A percentile compares a stretch with the other conserved stretches of the same genome.
These are phyloP conservation scores for Penstemon newberryi DNA, from an alignment of 257 asterid genomes.

Conservation along the genomic window DNA sequence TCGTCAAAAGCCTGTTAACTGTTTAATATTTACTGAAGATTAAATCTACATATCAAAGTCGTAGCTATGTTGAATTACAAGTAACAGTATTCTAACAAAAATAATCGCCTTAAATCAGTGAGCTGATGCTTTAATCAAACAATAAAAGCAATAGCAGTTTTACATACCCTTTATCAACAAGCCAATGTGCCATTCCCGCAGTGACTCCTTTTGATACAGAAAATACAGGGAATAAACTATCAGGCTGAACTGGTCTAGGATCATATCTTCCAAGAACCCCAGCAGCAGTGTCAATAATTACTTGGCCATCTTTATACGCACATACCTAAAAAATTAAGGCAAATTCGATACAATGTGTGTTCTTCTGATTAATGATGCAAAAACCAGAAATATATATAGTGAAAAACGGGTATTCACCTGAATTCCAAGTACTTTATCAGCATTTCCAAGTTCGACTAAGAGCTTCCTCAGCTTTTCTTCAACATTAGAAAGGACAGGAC, in stretches of 20 bases:
- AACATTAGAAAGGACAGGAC: constrained; percentile 75
- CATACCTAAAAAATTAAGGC: constrained; percentile 58
- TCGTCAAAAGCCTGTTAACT: too few species aligned
- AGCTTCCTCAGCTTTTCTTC: constrained; percentile 86
- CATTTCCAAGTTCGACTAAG: constrained; percentile 76
- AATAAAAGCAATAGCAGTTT: constrained; percentile 25
- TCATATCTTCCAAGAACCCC: constrained; percentile 96
- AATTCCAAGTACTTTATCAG: constrained; percentile 90
- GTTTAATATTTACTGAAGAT: too few species aligned
- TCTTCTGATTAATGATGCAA: background rate
- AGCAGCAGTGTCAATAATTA: constrained; percentile 96
- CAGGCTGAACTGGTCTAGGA: constrained; percentile 98
- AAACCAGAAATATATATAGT: constrained; percentile 14
- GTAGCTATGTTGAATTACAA: too few species aligned
- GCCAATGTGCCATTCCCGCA: constrained; percentile 97
- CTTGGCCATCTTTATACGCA: constrained; percentile 97
- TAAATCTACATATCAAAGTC: too few species aligned
- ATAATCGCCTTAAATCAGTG: too few species aligned
- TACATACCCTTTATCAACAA: constrained; percentile 82
- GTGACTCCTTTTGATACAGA: constrained; percentile 92
- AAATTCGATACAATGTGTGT: background rate
- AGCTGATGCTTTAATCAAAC: background rate
- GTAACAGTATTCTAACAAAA: too few species aligned
- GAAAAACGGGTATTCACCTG: constrained; percentile 54
- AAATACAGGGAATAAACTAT: constrained; percentile 91